These are phyloP conservation scores for Mycosphaerella sp. DNA, from an alignment of 2,329 filamentous ascomycete genomes.

Conservation along the genomic window DNA sequence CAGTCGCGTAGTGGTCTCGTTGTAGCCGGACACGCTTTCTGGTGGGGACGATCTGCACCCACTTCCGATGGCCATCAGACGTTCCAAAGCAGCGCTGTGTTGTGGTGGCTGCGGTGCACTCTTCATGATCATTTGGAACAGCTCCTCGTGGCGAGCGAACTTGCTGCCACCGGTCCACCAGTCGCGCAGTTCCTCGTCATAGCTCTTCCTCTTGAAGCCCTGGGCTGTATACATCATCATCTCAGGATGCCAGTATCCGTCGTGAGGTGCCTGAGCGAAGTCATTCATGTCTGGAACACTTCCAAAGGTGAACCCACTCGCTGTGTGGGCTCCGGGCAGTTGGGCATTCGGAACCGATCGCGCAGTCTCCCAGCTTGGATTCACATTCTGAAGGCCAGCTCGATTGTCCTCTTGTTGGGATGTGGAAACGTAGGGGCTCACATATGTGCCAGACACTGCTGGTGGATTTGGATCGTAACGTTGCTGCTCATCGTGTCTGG, in stretches of 20 bases:
- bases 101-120: background rate
- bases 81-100: background rate
- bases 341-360: background rate
- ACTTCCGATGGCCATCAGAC: conserved; percentile 4
- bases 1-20: conserved; percentile 27
- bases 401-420: background rate
- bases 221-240: background rate
- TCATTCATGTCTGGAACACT: conserved; percentile 11
- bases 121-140: conserved; percentile 9
- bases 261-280: background rate
- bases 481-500: background rate
- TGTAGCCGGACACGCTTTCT: background rate
- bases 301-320: conserved; percentile 9
- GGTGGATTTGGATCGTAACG: too few species aligned
- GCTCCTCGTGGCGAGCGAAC: conserved; percentile 27
- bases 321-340: conserved; percentile 2
- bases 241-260: background rate
- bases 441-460: background rate
- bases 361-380: conserved; percentile 3
- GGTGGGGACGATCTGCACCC: background rate
- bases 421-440: background rate
- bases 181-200: conserved; percentile 35
- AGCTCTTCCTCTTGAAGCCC: conserved; percentile 11
- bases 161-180: conserved; percentile 36
- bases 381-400: conserved; percentile 2